A percentile compares a stretch with the other conserved stretches of the same genome.
Conservation (phyloP, 225 moss, liverwort and hornwort genomes). For the Bryoerythrophyllum caledonicum region DNA sequence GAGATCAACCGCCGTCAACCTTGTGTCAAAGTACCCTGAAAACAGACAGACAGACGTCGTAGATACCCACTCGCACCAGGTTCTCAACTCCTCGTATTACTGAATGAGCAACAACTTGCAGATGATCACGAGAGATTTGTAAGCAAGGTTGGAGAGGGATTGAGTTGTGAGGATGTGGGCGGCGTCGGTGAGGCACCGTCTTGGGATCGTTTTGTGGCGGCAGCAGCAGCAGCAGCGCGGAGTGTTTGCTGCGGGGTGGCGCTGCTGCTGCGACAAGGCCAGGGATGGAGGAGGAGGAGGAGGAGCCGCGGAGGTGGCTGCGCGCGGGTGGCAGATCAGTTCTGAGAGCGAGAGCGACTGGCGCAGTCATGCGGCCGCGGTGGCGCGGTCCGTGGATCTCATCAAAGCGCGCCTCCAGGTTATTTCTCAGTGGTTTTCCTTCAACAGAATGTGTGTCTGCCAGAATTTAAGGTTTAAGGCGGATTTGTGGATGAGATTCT, state of each 20-base stretch:
- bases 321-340: constrained; percentile 85
- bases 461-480: too few relatives aligned
- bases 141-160: not conserved
- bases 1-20: not conserved
- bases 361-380: constrained; percentile 91
- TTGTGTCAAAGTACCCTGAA: not conserved
- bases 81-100: not conserved
- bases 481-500: too few relatives aligned
- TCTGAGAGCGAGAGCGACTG: constrained; percentile 86
- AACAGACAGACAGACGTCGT: too few relatives aligned
- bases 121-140: not conserved
- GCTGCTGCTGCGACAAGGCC: constrained; percentile 11
- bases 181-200: constrained; percentile 19
- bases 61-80: not conserved
- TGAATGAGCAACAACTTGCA: not conserved
- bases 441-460: too few relatives aligned
- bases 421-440: too few relatives aligned
- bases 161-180: constrained; percentile 35
- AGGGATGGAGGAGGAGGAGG: constrained; percentile 20
- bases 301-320: constrained; percentile 58
- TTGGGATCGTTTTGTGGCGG: constrained; percentile 1
- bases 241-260: constrained; percentile 6
- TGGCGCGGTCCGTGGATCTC: constrained; percentile 86
- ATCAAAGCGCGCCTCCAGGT: constrained; percentile 78
- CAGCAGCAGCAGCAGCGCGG: constrained; percentile 17